Conservation (phyloP, 345 rosid genomes). For the Salix viminalis region DNA sequence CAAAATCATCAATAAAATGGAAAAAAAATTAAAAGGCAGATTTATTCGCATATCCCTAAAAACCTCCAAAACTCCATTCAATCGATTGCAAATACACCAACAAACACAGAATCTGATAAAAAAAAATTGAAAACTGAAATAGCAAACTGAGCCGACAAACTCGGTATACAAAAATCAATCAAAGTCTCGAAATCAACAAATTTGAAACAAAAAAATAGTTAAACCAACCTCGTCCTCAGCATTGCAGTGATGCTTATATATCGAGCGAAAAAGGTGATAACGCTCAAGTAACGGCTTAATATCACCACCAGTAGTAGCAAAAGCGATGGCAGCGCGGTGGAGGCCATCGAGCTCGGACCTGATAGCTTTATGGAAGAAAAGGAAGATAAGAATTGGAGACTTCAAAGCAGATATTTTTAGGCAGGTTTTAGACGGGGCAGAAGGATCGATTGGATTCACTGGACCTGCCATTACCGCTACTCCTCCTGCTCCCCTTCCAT, state of each 20-base stretch:
- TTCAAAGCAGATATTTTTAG: slow-evolving; percentile 45
- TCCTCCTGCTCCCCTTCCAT: slow-evolving; percentile 44
- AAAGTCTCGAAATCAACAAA: not conserved
- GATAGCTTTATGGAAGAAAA: slow-evolving; percentile 68
- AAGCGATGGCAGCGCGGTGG: slow-evolving; percentile 52
- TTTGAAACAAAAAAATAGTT: not conserved
- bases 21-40: not conserved
- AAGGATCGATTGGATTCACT: slow-evolving; percentile 41
- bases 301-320: slow-evolving; percentile 46
- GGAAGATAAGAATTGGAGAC: slow-evolving; percentile 63
- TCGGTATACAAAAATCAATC: not conserved
- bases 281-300: slow-evolving; percentile 41
- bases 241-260: slow-evolving; percentile 68
- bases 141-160: not conserved
- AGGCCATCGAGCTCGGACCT: slow-evolving; percentile 59
- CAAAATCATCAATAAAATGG: not conserved
- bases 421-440: slow-evolving; percentile 41
- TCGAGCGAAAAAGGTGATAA: slow-evolving; percentile 48
- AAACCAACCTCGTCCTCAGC: slow-evolving; percentile 64
- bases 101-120: not conserved
- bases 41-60: not conserved
- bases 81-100: not conserved
- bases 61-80: not conserved
- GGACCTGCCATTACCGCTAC: slow-evolving; percentile 62
- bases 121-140: not conserved